Evolutionary conservation across 176 grass and related monocot species (phyloP).

Genomic region (Triticum dicoccoides): DNA sequence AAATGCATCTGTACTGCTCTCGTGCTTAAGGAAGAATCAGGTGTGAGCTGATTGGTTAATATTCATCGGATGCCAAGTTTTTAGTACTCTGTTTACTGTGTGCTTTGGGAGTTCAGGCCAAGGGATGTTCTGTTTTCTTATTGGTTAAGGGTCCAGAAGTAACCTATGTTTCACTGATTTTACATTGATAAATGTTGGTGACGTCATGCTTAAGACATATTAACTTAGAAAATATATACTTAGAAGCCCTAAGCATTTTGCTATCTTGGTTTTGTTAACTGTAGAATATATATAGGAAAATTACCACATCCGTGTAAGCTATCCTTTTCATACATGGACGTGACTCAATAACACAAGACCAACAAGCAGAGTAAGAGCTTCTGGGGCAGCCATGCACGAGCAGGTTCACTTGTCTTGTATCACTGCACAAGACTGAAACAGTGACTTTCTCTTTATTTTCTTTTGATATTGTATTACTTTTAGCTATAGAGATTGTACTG

Average conservation of each 20-base stretch:
- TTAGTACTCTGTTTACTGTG: background rate
- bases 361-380: background rate
- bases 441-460: background rate
- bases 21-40: background rate
- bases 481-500: constrained; percentile 17
- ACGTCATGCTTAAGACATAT: background rate
- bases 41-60: background rate
- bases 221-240: background rate
- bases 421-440: background rate
- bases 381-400: background rate
- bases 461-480: constrained; percentile 11
- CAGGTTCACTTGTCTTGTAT: constrained; percentile 14
- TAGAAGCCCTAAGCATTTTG: background rate
- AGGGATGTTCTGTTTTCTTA: background rate
- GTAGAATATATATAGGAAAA: background rate
- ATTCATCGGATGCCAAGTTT: background rate
- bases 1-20: constrained; percentile 10
- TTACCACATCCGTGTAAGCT: background rate
- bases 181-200: background rate
- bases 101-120: background rate
- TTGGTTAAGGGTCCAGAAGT: background rate
- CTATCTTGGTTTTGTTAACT: background rate
- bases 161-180: background rate
- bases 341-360: background rate
- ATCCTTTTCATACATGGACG: background rate